Base-by-base conservation (phyloP, 1,139 yeast species). In the Taphrina confusa region DNA sequence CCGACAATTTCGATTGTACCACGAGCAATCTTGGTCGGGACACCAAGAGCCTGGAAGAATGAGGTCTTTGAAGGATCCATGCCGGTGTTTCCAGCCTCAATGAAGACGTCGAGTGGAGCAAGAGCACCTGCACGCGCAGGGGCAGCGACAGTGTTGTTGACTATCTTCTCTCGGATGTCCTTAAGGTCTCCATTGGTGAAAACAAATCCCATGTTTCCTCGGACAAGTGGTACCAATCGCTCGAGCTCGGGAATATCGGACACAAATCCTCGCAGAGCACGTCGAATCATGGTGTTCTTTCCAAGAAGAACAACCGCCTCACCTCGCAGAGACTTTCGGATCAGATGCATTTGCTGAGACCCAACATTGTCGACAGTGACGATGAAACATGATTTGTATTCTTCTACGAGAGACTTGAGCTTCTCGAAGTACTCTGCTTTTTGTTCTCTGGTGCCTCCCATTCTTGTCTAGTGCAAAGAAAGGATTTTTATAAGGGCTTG, bases 21-120 rank as follows among this genome's bases (percentile, higher is more conserved):
- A 87, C 99, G 91, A 80, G 96, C 94, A 90, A 92, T 92, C 94
- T 92, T 92, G 88, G 99, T 92, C 84, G 98, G 98, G 75, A 92
- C 97, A 88, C 97, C 97, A 75, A 92, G 86, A 77, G 99, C 98
- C 85, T 92, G 99, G 97, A 92, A 92, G 95, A 92, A 92, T 77
- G 98, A 92, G 75, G 99, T 92, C 90, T 92, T 92, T 85, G 97
- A 97, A 79, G 99, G 99, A 82, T 92, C 98, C 96, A 94, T 91
- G 87, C 98, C 97, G 73, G 99, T 92, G 96, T 92, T 94, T 80
- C 96, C 95, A 73, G 97, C 97, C 78, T 95, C 95, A 72, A 92
- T 87, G 85, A 84, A 88, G 75, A 92, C 97, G 75, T 91, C 97
- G 77, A 78, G 85, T 78, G 97, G 98, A 74, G 99, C 97, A 76